Conservation (phyloP, 495 filamentous ascomycete genomes). For the Annulohypoxylon stygium region DNA sequence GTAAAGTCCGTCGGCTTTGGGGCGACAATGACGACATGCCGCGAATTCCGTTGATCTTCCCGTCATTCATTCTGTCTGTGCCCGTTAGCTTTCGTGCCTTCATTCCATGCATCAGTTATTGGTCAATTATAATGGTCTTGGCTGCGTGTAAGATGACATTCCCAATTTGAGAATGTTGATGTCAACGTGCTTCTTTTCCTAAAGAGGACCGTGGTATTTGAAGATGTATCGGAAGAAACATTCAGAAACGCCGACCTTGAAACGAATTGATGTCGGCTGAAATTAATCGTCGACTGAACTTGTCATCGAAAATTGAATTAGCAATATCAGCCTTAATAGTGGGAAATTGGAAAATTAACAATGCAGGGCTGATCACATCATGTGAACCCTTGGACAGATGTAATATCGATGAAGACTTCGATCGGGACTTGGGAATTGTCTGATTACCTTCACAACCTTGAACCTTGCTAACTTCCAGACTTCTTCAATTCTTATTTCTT, state of each 20-base stretch:
- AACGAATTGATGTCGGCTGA: neutral
- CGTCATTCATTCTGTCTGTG: neutral
- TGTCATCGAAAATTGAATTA: neutral
- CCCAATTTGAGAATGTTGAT: neutral
- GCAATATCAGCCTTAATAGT: slow-evolving; percentile 19
- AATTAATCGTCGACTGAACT: neutral
- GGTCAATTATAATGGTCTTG: neutral
- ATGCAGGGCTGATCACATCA: slow-evolving; percentile 32
- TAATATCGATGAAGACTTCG: neutral
- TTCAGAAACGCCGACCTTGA: neutral
- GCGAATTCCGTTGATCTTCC: slow-evolving; percentile 7
- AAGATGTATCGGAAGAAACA: neutral
- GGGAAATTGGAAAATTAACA: slow-evolving; percentile 37
- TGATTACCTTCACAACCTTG: neutral
- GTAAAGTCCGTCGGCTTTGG: neutral
- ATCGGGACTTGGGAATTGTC: neutral
- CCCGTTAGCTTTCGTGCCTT: neutral
- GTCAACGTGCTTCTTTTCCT: slow-evolving; percentile 13
- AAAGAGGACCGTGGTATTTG: neutral
- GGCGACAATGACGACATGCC: slow-evolving; percentile 33
- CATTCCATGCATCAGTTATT: neutral
- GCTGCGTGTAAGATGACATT: neutral
- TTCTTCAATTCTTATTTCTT: neutral
- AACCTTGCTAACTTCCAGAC: neutral
- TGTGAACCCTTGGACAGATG: neutral